Base-by-base conservation (phyloP, 148 eudicot species). In the Chenopodium formosanum region DNA sequence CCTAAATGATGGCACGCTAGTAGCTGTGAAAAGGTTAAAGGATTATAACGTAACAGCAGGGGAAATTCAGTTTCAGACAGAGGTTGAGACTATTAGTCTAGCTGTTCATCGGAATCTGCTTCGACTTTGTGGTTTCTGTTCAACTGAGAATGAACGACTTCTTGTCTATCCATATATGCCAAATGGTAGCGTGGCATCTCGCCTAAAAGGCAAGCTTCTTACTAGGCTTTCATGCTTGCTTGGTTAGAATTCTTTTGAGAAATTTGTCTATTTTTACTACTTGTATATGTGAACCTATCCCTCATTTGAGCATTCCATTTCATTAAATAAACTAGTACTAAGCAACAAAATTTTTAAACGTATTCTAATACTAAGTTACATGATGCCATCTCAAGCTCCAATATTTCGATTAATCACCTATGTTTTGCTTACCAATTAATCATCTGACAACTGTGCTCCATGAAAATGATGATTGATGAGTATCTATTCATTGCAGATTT, bases 161-260 rank as follows among this genome's bases (percentile, higher is more conserved):
- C 98, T 94, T 66, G 92, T 94, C 78, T 94, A 94, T 78, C 97
- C 97, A 1, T 94, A 82, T 63, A 93, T 94, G 98, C 81, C 91
- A 7, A 94, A 94, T 79, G 98, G 98, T 68, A 94, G 95, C 53
- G 98, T 94, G 46, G 98, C 98, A 37, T 93, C 97, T 81, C 88
- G 95, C 80, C 85, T 94, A 62, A 91, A 87, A 94, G 98, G 98
- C 93, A 25, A 71, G 87, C 77, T n/a, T 32, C 64, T 82, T 46
- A 17, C 27, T 76, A 25, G 25, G 25, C 25, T 25, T 25, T 25
- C 25, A 25, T 25, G 25, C 25, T 25, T 25, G 25, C 25, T 25
- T 25, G 25, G 25, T 25, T 25, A 25, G 25, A 12, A 22, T 46
- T 46, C 44, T 13, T 52, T 14, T 48, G 25, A 27, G 31, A 10